These are phyloP conservation scores for Alternaria angustiovoidea DNA, from an alignment of 2,329 filamentous ascomycete genomes.

Conservation along the genomic window DNA sequence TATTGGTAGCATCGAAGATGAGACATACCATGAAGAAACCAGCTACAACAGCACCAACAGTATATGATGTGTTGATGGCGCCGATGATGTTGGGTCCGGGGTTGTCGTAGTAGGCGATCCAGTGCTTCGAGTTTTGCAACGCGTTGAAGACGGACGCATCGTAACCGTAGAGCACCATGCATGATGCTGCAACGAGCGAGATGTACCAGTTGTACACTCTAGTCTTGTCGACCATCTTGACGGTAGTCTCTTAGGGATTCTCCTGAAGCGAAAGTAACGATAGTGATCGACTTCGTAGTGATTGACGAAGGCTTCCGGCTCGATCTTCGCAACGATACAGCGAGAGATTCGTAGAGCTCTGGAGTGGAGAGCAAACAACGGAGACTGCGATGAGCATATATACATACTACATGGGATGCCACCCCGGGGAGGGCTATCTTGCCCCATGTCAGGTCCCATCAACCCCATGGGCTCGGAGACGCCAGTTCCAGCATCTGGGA, in stretches of 20 bases:
- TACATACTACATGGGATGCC: constrained; percentile 30
- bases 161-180: constrained; percentile 79
- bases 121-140: constrained; percentile 72
- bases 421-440: constrained; percentile 19
- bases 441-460: constrained; percentile 22
- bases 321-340: constrained; percentile 28
- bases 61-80: constrained; percentile 73
- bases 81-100: constrained; percentile 59
- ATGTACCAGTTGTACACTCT: constrained; percentile 67
- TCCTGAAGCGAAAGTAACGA: not conserved
- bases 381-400: constrained; percentile 23
- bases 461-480: constrained; percentile 34
- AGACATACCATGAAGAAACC: constrained; percentile 67
- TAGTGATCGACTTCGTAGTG: not conserved
- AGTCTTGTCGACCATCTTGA: constrained; percentile 47
- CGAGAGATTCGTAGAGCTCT: constrained; percentile 22
- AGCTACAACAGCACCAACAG: constrained; percentile 73
- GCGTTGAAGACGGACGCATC: constrained; percentile 79
- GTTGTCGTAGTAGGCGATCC: constrained; percentile 70
- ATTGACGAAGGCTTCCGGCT: constrained; percentile 12
- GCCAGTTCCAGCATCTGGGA: constrained; percentile 28
- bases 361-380: constrained; percentile 15
- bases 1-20: not conserved
- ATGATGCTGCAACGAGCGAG: constrained; percentile 73
- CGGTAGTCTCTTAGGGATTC: constrained; percentile 8